These are phyloP conservation scores for Ceratobasidium sp. DNA, from an alignment of 1,284 basidiomycete genomes.

Conservation along the genomic window DNA sequence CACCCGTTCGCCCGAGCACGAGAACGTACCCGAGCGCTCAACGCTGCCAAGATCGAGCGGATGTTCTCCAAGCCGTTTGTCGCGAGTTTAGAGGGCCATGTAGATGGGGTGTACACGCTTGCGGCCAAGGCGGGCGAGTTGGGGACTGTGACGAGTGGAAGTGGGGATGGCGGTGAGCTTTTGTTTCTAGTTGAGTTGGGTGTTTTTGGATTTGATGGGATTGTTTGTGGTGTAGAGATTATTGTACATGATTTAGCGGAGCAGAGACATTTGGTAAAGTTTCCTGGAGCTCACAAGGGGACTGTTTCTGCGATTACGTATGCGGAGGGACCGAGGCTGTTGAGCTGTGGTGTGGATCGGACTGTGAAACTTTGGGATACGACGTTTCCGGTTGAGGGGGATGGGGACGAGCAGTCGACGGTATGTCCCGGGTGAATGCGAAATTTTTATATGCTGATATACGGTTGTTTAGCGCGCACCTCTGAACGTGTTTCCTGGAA, in stretches of 20 bases:
- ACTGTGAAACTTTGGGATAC: constrained; percentile 92
- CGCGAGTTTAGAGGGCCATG: constrained; percentile 89
- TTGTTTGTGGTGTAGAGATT: constrained; percentile 68
- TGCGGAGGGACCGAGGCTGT: constrained; percentile 74
- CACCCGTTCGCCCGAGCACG: constrained; percentile 94
- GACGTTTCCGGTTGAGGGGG: constrained; percentile 46
- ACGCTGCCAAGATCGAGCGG: constrained; percentile 95
- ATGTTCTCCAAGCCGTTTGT: constrained; percentile 99
- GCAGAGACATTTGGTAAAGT: constrained; percentile 73
- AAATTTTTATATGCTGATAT: constrained; percentile 27
- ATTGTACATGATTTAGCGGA: constrained; percentile 89
- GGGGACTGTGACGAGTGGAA: constrained; percentile 89
- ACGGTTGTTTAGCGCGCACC: constrained; percentile 58
- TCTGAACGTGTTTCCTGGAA: constrained; percentile 81
- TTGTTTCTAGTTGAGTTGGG: constrained; percentile 44
- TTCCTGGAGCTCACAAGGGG: constrained; percentile 89
- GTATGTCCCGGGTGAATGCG: constrained; percentile 50
- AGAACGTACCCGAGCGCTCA: constrained; percentile 94
- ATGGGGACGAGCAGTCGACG: constrained; percentile 52
- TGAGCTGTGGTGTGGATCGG: constrained; percentile 93
- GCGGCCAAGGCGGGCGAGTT: constrained; percentile 83
- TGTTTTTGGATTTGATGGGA: neutral
- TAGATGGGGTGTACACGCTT: constrained; percentile 94
- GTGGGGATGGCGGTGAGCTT: constrained; percentile 90
- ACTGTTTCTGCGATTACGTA: constrained; percentile 91